Base-by-base conservation (phyloP, 1,284 basidiomycete genomes). In the Spongispora temasekensis region DNA sequence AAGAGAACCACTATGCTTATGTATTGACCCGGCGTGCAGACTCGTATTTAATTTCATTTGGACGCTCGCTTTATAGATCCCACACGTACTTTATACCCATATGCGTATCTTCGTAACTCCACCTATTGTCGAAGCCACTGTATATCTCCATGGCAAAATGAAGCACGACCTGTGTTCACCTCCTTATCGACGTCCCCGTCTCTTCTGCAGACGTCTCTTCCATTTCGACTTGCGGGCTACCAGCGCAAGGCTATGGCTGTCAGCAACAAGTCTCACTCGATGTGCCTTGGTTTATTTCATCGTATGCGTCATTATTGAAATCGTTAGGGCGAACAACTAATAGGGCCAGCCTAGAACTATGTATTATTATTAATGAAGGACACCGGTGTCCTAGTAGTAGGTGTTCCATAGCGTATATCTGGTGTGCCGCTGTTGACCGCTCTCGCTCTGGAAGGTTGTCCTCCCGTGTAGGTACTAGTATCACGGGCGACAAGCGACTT, bases 161-260 rank as follows among this genome's bases (percentile, higher is more conserved):
- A 48, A 28, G 44, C 56, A 19, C 12, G 13, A 19, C 23, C 1
- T 21, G 13, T 51, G 31, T 55, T 23, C 25, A 6, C 17, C 53
- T 34, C 60, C 35, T 55, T 65, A 63, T 60, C 44, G 10, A 56
- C 37, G 50, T 40, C 37, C 7, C 12, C 51, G 12, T 48, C 19
- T 50, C 48, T 48, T 48, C 46, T 48, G 25, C 46, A 48, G 46
- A 27, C 25, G 9, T 40, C 19, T 27, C 28, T 48, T 23, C 46
- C 15, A 17, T 19, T 28, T 48, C 28, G 46, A 27, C 15, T 15
- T 44, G 25, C 23, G 23, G 7, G 12, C 28, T 27, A 12, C 46
- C 46, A 48, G 28, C 25, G n/a, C 23, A 46, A 25, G 44, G 23
- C 7, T 8, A 28, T 27, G 46, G 25, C 25, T 27, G 46, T 10